Base-by-base conservation (phyloP, 2,329 filamentous ascomycete species). In the Juglanconis juglandina region DNA sequence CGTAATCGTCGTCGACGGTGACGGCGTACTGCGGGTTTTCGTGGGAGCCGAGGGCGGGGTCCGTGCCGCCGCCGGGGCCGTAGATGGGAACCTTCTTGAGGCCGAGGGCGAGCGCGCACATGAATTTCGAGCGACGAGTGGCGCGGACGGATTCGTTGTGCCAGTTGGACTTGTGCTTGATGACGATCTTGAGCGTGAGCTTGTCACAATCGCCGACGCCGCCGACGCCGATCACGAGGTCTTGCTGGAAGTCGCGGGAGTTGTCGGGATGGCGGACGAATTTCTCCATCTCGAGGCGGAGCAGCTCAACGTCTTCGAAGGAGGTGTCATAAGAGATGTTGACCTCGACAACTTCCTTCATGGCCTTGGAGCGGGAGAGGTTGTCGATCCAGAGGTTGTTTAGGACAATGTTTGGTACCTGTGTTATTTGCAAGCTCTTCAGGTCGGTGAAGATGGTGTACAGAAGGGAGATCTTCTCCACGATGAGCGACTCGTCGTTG, bases 381-480 rank as follows among this genome's bases (percentile, higher is more conserved):
- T 99, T 99, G 73, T 98, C 94, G 58, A 99, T 88, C 90, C 92
- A 97, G n/a, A 93, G 78, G 56, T 86, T 89, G 79, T 98, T 98
- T 57, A 98, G 82, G 2, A 92, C 81, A 69, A 96, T 96, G 75
- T 99, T 98, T 47, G 95, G 93, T 1, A 96, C 87, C 76, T 96
- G 85, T 0, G 32, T 57, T 4, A 91, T 83, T 72, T 96, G 93
- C 79, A 91, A 88, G 69, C 87, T 91, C 67, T 88, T 85, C 65
- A 96, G 88, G 50, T 90, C 88, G 66, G 89, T 90, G 77, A 99
- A 97, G 58, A 97, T 87, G 1, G 92, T 96, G 79, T 92, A 98
- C 3, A 99, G 82, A 35, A 99, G 83, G 2, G 93, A 96, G 68
- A 98, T 98, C 72, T 93, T 91, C 74, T 98, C 92, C 10, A 99